Evolutionary conservation across 495 filamentous ascomycete species (phyloP).

Genomic region (Aspergillus bertholletiae): DNA sequence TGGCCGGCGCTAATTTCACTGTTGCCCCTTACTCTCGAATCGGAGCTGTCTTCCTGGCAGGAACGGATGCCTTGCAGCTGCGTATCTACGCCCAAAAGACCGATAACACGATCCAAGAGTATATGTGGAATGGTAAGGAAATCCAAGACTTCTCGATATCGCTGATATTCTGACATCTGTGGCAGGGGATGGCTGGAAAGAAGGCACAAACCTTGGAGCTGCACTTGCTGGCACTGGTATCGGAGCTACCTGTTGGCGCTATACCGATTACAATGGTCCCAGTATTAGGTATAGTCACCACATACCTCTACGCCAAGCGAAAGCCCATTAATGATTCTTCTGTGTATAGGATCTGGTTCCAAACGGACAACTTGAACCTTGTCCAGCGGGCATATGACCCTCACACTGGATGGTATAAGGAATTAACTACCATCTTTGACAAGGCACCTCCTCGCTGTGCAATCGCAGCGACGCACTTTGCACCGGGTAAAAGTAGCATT

Average conservation of each 20-base stretch:
- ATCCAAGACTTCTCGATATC: not conserved
- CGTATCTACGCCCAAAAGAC: constrained; percentile 14
- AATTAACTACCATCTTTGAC: not conserved
- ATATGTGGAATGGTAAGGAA: constrained; percentile 6
- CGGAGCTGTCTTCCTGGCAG: constrained; percentile 4
- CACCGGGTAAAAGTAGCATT: not conserved
- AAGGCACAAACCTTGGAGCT: constrained; percentile 12
- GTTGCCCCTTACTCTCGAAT: constrained; percentile 15
- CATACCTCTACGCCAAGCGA: not conserved
- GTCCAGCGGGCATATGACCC: constrained; percentile 12
- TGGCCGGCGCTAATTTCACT: constrained; percentile 1
- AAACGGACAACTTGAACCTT: not conserved
- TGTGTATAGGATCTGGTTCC: constrained; percentile 11
- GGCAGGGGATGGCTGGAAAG: constrained; percentile 12
- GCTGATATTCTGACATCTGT: not conserved
- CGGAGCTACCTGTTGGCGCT: constrained; percentile 9
- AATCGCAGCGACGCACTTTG: constrained; percentile 15
- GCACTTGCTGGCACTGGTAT: constrained; percentile 14
- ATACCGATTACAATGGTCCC: not conserved
- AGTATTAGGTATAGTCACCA: not conserved
- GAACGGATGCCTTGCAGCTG: constrained; percentile 1
- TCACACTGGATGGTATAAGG: constrained; percentile 17
- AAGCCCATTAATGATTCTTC: too few species aligned
- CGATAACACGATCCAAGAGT: constrained; percentile 18
- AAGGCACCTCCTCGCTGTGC: constrained; percentile 1